Conservation (phyloP, 1,139 yeast species). For the Hemisphaericaspora xylofermentans region DNA sequence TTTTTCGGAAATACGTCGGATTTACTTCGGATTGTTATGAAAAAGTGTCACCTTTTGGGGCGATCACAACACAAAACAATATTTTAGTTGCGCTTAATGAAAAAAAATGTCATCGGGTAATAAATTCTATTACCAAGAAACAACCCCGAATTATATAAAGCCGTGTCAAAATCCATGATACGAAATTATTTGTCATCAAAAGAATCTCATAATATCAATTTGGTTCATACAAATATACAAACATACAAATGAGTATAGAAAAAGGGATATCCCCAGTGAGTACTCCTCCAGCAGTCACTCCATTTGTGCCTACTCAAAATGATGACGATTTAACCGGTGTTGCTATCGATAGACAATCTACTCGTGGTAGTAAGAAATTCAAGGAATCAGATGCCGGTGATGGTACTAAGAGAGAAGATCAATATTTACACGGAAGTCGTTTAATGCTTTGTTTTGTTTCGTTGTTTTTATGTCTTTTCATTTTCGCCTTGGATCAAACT, state of each 20-base stretch:
- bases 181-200: too few species aligned
- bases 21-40: not conserved
- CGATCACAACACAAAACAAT: too few species aligned
- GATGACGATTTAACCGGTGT: not conserved
- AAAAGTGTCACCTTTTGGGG: not conserved
- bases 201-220: too few species aligned
- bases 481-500: constrained; percentile 43
- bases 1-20: not conserved
- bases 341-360: constrained; percentile 1
- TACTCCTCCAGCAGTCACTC: not conserved
- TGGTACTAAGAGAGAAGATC: constrained; percentile 41
- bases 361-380: constrained; percentile 18
- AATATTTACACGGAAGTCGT: constrained; percentile 31
- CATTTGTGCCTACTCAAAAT: not conserved
- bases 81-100: too few species aligned
- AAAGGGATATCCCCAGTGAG: not conserved
- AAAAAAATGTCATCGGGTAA: not conserved
- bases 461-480: constrained; percentile 31
- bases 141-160: not conserved
- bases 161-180: not conserved
- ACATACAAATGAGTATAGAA: not conserved
- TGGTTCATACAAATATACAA: not conserved
- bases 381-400: constrained; percentile 47
- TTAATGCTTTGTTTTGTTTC: constrained; percentile 28
- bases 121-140: not conserved